Evolutionary conservation across 2,329 filamentous ascomycete genomes (phyloP), one percentile per base, ranked within the genome.

Genomic region (Diaporthe velutina): DNA sequence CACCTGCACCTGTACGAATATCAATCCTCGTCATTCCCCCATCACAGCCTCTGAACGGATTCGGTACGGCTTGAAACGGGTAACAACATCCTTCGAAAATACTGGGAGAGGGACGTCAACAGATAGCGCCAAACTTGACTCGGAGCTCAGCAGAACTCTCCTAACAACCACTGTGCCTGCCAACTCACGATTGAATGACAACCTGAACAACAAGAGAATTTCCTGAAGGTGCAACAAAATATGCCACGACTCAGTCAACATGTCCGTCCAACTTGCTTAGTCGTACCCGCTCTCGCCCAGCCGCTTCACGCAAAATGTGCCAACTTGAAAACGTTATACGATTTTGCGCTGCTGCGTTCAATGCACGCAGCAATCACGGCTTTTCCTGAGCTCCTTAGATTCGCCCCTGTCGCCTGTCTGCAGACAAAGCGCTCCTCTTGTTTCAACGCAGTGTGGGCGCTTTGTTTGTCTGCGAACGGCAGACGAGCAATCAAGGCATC

Each of bases 81-180:
- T 70, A 60, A 58, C 75, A 73, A 74, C 74, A 70, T 64, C 52
- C 68, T 70, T 66, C 73, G 73, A 71, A 54, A 61, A 55, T 45
- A 72, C 73, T 50, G 70, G 73, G 73, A 76, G 68, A 72, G 68
- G 75, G 70, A 76, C 73, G 55, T 73, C 75, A 76, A 74, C 75
- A 76, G 75, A 76, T 76, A 76, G 75, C 75, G 75, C 75, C 75
- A 74, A 76, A 76, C 75, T 73, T 76, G 75, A 74, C 75, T 70
- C 73, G 75, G 75, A 76, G 75, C 74, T 74, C 75, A 76, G 67
- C 75, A 74, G 73, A 76, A 76, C 73, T 74, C 73, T 76, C 75
- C 75, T 76, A 66, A 66, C 75, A 76, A 74, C 75, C 74, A 74
- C 68, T 76, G 75, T 76, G 75, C 75, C 75, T 72, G 57, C 70